These are phyloP conservation scores for Candida methanosorbosa DNA, from an alignment of 805 yeast species.

Conservation along the genomic window DNA sequence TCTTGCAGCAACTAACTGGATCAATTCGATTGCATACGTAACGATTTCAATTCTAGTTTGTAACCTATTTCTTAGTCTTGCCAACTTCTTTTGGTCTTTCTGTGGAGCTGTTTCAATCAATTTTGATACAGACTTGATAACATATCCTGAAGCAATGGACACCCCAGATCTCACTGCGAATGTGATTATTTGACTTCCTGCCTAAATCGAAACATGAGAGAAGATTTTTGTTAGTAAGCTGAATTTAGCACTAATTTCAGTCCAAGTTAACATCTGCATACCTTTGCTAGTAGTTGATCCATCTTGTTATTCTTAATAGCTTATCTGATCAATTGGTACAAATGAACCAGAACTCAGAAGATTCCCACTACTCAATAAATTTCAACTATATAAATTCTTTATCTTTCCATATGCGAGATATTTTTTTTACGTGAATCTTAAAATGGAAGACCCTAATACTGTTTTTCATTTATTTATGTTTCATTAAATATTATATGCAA, in stretches of 20 bases:
- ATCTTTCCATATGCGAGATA: no score
- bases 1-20: conserved; percentile 51
- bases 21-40: conserved; percentile 58
- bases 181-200: conserved; percentile 72
- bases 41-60: conserved; percentile 53
- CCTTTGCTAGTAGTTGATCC: conserved; percentile 31
- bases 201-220: conserved; percentile 27
- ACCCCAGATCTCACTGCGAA: conserved; percentile 74
- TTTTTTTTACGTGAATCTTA: no score
- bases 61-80: conserved; percentile 33
- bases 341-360: no score
- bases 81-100: conserved; percentile 38
- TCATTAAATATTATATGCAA: no score
- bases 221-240: background rate
- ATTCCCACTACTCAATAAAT: no score
- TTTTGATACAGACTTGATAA: conserved; percentile 52
- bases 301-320: no score
- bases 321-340: no score
- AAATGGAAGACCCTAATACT: no score
- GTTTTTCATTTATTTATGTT: no score
- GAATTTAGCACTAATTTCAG: background rate
- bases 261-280: background rate
- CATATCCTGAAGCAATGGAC: conserved; percentile 65
- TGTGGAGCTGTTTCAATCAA: conserved; percentile 48
- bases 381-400: no score